phyloP scores from a whole-genome alignment of 768 basidiomycete species.

The Hirschioporus abietinus region DNA sequence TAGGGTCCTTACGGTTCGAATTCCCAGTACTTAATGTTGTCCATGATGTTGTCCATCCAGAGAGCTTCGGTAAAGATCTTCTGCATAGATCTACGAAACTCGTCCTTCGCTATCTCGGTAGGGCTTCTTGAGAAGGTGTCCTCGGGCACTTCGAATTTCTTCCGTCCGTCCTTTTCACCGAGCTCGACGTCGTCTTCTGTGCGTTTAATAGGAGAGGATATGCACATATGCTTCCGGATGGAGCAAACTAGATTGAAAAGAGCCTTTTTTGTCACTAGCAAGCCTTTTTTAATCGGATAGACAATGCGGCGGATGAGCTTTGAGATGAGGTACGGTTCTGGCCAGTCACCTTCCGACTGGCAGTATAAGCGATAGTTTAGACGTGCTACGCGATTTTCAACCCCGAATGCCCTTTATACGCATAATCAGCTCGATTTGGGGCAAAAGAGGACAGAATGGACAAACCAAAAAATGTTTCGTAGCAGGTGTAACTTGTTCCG shows the following conservation, averaged over 20 bases:
- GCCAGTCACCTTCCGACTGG: background rate
- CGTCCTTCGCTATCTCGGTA: too few relatives aligned
- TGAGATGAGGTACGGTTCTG: background rate
- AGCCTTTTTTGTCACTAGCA: background rate
- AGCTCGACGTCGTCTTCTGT: too few relatives aligned
- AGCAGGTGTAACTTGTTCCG: background rate
- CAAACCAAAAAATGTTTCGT: background rate
- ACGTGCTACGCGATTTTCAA: background rate
- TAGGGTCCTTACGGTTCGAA: background rate
- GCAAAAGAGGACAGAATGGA: background rate
- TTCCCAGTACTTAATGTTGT: background rate
- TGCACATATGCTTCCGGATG: background rate
- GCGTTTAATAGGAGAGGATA: background rate
- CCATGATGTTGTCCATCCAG: too few relatives aligned
- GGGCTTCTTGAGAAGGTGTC: too few relatives aligned
- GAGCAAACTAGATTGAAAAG: background rate
- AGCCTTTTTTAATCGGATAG: background rate
- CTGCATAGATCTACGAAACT: too few relatives aligned
- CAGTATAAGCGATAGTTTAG: background rate
- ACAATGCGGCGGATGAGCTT: background rate
- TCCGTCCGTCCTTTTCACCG: too few relatives aligned
- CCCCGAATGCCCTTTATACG: background rate
- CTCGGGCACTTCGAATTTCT: too few relatives aligned
- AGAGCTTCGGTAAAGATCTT: too few relatives aligned
- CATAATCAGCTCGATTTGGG: background rate